Evolutionary conservation across 176 grass and related monocot genomes (phyloP), one percentile per base, ranked within the genome.

Genomic region (Carex myosuroides): DNA sequence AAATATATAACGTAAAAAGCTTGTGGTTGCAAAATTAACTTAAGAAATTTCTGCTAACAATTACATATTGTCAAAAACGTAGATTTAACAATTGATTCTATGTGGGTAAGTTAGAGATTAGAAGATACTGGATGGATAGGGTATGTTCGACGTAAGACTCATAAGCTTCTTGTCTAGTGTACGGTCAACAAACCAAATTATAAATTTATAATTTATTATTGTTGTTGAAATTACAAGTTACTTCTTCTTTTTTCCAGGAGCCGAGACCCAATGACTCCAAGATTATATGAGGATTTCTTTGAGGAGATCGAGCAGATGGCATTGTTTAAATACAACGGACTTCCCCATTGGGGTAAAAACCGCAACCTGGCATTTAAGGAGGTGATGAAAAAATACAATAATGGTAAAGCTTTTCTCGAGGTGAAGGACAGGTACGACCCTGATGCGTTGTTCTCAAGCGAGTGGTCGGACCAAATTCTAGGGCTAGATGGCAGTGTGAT

Each of bases 251-350:
- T 57, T 59, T 1, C 48, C 78, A 81, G 79, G 2, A 90, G 88
- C 81, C 85, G 68, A 6, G 85, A 92, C 60, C 66, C 90, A 0
- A 33, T 5, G 30, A 14, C 62, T 18, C 64, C 90, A 20, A 74
- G 93, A 58, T 85, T 92, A 3, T 70, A 87, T 58, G 86, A 88
- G 77, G 92, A 94, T 80, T 82, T 88, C 2, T 8, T 92, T 0
- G 92, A 94, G 69, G 90, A 94, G 90, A 83, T 94, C 63, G 92
- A 94, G 86, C 92, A 94, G 84, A 94, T 94, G 88, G 92, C 84
- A 18, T 18, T 94, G 61, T 84, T 88, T 83, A 94, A 94, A 85
- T 91, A 94, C 78, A 88, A 86, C 5, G 92, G 90, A 1, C 58
- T 90, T 44, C 88, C 92, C 56, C 92, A 94, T 71, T 94, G 90